These are phyloP conservation scores for Fraxinus ornus DNA, from an alignment of 305 asterid genomes.

Conservation along the genomic window DNA sequence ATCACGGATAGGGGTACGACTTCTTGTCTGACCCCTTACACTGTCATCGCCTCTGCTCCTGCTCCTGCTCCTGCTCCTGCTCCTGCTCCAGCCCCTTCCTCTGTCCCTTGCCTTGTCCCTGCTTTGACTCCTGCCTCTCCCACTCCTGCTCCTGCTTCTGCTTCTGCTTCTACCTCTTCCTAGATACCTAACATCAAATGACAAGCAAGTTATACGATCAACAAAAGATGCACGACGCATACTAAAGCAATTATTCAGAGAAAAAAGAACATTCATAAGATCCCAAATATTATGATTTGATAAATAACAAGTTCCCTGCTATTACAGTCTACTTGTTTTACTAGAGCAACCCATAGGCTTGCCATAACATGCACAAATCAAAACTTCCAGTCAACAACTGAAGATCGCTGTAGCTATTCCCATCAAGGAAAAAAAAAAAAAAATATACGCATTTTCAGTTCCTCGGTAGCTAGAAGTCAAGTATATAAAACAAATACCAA, in stretches of 20 bases:
- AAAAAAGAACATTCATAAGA: conserved; percentile 1
- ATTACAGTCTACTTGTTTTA: background rate
- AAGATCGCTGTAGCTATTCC: background rate
- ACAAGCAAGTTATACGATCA: conserved; percentile 18
- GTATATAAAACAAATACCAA: background rate
- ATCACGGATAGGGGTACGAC: conserved; percentile 44
- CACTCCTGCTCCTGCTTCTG: conserved; percentile 34
- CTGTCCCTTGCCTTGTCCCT: conserved; percentile 47
- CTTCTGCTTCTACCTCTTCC: conserved; percentile 17
- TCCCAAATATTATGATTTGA: conserved; percentile 6
- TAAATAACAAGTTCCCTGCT: background rate
- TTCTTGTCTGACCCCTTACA: conserved; percentile 37
- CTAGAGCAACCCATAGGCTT: background rate
- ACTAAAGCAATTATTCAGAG: background rate
- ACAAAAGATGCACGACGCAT: background rate
- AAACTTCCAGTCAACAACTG: background rate
- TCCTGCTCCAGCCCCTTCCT: conserved; percentile 27
- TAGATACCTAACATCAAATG: conserved; percentile 28
- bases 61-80: conserved; percentile 25
- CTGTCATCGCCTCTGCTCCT: conserved; percentile 40
- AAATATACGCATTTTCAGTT: background rate
- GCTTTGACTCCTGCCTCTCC: conserved; percentile 40
- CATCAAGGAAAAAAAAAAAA: background rate
- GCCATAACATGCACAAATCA: conserved; percentile 13
- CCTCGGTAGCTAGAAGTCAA: background rate